Evolutionary conservation across 805 yeast species (phyloP), one percentile per base, ranked within the genome.

Genomic region (Isabelozyma rhagii): DNA sequence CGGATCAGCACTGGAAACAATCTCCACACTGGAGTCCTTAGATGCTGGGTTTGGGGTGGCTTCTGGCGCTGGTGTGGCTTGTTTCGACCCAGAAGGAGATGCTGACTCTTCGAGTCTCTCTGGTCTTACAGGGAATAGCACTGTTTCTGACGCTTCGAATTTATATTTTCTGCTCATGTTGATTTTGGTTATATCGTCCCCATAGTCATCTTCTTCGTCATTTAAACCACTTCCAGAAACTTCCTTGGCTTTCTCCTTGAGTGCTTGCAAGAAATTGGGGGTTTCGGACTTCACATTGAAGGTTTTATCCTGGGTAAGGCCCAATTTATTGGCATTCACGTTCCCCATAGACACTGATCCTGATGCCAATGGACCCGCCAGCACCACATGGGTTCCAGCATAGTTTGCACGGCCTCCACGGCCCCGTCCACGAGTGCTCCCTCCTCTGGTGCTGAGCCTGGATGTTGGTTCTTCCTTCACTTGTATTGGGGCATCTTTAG

Each of bases 281-380:
- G 75, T 63, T 8, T 75, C 65, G 8, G 77, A 66, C 4, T 57
- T 61, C 15, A 71, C 51, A 47, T 34, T 60, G 62, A 51, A 77
- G 61, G 62, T 67, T 63, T 55, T 55, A 48, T 65, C 75, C 28
- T 48, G 48, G 6, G 72, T 62, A 17, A 63, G 55, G 13, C 66
- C 67, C 17, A 56, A 51, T 45, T 66, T 68, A 27, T 64, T 43
- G 6, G 62, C 63, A 45, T 54, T 55, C 3, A 57, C 55, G 8
- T 56, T 58, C 4, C 78, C 77, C 52, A 78, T 56, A 1, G 81
- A 68, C 3, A 80, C 82, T 0, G 80, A 73, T 10, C 90, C 91
- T 38, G 85, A 77, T 6, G 92, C 81, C 48, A 88, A 70, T 0
- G 93, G 90, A 14, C 96, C 96, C 1, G 87, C 73, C 2, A 87